phyloP scores from a whole-genome alignment of 164 flowering plant species.

The Tetracentron sinense region DNA sequence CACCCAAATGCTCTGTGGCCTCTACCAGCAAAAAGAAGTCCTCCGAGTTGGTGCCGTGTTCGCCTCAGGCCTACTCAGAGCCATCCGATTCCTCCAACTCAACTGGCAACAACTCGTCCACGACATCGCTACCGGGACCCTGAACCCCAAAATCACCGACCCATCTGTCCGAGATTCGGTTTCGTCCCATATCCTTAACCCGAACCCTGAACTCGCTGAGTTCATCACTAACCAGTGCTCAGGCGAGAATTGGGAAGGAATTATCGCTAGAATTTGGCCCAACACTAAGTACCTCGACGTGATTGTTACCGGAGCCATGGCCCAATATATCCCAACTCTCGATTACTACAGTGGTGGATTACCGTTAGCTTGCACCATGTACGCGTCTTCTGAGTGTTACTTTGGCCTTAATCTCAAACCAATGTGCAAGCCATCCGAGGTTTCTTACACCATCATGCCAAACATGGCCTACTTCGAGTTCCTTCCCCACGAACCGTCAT shows the following conservation, averaged over 20 bases:
- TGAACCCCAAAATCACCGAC: constrained; percentile 48
- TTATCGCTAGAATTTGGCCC: constrained; percentile 72
- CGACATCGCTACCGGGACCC: constrained; percentile 52
- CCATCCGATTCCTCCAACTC: constrained; percentile 63
- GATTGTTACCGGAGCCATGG: constrained; percentile 83
- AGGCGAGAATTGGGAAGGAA: constrained; percentile 53
- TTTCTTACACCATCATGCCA: constrained; percentile 76
- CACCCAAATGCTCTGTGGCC: constrained; percentile 81
- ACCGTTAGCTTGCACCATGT: constrained; percentile 72
- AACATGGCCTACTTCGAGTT: constrained; percentile 81
- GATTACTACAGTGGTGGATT: constrained; percentile 62
- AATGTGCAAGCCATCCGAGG: constrained; percentile 57
- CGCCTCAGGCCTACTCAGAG: constrained; percentile 78
- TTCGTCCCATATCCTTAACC: constrained; percentile 29
- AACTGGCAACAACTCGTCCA: constrained; percentile 47
- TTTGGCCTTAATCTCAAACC: constrained; percentile 70
- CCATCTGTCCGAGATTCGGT: constrained; percentile 33
- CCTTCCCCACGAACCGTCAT: constrained; percentile 34
- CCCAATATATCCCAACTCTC: constrained; percentile 73
- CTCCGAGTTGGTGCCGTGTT: constrained; percentile 77
- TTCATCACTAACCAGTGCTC: constrained; percentile 46
- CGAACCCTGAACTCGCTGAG: constrained; percentile 47
- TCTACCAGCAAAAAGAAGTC: constrained; percentile 44
- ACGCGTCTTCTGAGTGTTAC: constrained; percentile 80
- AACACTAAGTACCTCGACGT: constrained; percentile 79